Conservation (phyloP, 2,329 filamentous ascomycete genomes). For the Pseudopithomyces chartarum region DNA sequence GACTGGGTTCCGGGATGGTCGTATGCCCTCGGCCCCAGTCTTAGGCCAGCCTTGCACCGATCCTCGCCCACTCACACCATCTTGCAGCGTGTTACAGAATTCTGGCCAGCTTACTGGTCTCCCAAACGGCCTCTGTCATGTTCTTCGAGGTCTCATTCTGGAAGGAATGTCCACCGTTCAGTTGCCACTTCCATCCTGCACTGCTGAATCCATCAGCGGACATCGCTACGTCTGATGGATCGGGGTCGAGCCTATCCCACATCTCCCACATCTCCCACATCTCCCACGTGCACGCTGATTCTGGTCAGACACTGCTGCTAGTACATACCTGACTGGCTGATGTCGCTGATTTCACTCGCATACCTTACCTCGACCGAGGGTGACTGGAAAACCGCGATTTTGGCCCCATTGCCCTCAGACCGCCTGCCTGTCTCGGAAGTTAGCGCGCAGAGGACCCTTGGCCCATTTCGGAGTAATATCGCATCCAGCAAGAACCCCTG, state of each 20-base stretch:
- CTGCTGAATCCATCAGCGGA: conserved; percentile 3
- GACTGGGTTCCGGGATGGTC: neutral
- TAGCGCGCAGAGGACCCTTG: neutral
- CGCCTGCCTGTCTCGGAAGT: conserved; percentile 6
- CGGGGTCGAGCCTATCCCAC: neutral
- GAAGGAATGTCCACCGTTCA: neutral
- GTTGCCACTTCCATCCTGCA: neutral
- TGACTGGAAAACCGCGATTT: conserved; percentile 1
- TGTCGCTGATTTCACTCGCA: neutral
- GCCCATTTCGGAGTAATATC: neutral
- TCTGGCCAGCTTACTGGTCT: neutral
- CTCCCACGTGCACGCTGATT: neutral
- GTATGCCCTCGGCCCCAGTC: conserved; percentile 1
- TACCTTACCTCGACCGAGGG: neutral
- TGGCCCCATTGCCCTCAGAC: neutral
- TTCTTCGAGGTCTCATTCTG: neutral
- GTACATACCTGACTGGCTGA: too few relatives aligned
- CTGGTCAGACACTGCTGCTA: neutral
- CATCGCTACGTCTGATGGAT: neutral
- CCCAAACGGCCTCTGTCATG: neutral
- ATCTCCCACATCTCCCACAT: too few relatives aligned
- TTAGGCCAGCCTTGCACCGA: conserved; percentile 5
- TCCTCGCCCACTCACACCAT: neutral
- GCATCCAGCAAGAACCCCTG: neutral
- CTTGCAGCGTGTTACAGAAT: neutral